These are phyloP conservation scores for Colletotrichum nymphaeae DNA, from an alignment of 2,329 filamentous ascomycete genomes.

Conservation along the genomic window DNA sequence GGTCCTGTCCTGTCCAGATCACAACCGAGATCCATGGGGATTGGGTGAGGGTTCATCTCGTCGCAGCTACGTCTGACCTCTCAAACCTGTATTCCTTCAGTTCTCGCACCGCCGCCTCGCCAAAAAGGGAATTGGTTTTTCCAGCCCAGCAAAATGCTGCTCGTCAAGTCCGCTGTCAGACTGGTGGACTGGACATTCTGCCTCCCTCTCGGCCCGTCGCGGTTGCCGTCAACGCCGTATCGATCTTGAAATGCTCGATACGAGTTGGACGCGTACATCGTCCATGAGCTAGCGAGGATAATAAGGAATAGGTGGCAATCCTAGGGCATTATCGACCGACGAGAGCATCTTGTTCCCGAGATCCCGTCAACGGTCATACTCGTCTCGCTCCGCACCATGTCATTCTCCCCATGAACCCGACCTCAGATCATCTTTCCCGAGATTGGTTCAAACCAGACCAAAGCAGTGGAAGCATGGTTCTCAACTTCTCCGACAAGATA, in stretches of 20 bases:
- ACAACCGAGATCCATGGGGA: background rate
- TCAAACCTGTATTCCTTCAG: background rate
- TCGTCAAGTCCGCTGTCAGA: background rate
- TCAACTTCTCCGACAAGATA: too few species aligned
- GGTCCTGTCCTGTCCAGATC: background rate
- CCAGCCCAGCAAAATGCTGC: background rate
- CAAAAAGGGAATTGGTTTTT: background rate
- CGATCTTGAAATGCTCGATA: background rate
- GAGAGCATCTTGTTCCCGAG: background rate
- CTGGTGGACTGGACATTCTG: background rate
- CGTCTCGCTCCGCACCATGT: background rate
- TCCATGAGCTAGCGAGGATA: background rate
- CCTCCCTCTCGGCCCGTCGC: constrained; percentile 2
- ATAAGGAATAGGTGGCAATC: too few species aligned
- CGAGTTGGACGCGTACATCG: background rate
- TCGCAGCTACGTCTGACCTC: constrained; percentile 25
- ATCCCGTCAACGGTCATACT: background rate
- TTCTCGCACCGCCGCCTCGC: background rate
- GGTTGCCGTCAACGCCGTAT: background rate
- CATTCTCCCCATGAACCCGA: background rate
- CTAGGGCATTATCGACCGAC: too few species aligned
- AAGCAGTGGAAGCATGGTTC: too few species aligned
- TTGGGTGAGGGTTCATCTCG: constrained; percentile 26
- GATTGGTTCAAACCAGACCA: too few species aligned
- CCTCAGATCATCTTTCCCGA: background rate